Base-by-base conservation (phyloP, 208 protist species). In the Leishmania turanica region DNA sequence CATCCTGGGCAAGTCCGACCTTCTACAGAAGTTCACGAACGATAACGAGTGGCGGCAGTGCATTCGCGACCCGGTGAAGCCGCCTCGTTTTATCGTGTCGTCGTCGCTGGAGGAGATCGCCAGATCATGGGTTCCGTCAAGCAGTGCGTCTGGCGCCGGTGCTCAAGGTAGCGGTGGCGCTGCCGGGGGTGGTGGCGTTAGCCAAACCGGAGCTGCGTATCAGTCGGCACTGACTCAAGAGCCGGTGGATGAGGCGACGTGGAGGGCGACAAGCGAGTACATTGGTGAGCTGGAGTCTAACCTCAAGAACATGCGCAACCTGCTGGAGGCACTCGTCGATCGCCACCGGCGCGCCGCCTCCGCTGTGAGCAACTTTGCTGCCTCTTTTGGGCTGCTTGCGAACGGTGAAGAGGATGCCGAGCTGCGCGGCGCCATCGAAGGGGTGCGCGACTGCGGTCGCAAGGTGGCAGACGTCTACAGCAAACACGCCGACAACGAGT, bases 11-110 rank as follows among this genome's bases (percentile, higher is more conserved):
- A 86, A 79, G 24, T 84, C 87, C 15, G 78, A 83, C 24, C 85
- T 96, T 37, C 54, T 98, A 54, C 79, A 93, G 84, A 86, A 91
- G 51, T 98, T 98, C 79, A 78, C 95, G 6, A 90, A 95, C 65
- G 93, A 97, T 66, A 74, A 79, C 64, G 88, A 93, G 84, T 98
- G 93, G 92, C 87, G 87, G 70, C 86, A 88, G 45, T 87, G 87
- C 60, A 83, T 90, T 77, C 84, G 88, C 53, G 84, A 89, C 21
- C 83, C 88, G 21, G 75, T 85, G 13, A 87, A 84, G 77, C 74
- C 53, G 21, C 81, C 87, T 21, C 87, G 85, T 0, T 90, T 88
- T 45, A 70, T 92, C 17, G 49, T 82, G 11, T 73, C 82, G 19
- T 77, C 84, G 27, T 78, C 87, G 47, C 56, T 84, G 60, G 87